These are phyloP conservation scores for Candida boleticola DNA, from an alignment of 805 yeast genomes.

Conservation along the genomic window DNA sequence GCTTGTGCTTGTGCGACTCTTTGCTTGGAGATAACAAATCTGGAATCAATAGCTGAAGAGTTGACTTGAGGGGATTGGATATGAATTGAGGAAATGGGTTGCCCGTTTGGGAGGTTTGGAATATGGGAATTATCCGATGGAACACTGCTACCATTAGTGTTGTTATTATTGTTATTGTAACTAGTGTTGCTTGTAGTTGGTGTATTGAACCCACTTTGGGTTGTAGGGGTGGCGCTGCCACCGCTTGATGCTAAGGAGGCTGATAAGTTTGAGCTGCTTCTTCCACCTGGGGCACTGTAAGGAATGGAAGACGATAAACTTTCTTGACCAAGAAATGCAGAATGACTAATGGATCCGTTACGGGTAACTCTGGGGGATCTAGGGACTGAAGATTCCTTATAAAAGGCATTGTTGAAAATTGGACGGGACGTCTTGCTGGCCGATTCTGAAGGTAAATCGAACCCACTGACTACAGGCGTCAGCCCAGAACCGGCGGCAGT, in stretches of 20 bases:
- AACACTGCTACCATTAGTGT: constrained; percentile 6
- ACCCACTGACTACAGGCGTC: constrained; percentile 12
- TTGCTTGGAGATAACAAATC: constrained; percentile 81
- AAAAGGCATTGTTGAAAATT: constrained; percentile 13
- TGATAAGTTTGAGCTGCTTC: constrained; percentile 9
- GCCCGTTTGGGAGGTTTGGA: constrained; percentile 57
- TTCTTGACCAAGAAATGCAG: constrained; percentile 37
- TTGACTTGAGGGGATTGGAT: constrained; percentile 68
- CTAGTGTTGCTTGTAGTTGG: constrained; percentile 41
- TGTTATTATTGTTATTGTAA: constrained; percentile 17
- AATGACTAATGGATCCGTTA: constrained; percentile 38
- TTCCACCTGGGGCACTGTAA: constrained; percentile 70
- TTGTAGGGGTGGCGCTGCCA: constrained; percentile 1
- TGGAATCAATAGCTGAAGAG: constrained; percentile 68
- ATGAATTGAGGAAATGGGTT: constrained; percentile 57
- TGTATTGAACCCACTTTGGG: constrained; percentile 6
- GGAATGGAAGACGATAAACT: constrained; percentile 62
- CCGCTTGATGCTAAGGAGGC: neutral
- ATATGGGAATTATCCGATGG: constrained; percentile 24
- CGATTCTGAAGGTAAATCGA: constrained; percentile 5
- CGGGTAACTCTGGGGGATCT: constrained; percentile 38
- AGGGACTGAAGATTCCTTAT: constrained; percentile 6
- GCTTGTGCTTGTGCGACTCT: constrained; percentile 58
- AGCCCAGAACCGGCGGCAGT: neutral
- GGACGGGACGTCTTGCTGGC: constrained; percentile 4